Conservation (phyloP, 306 rosid genomes). For the Pyrus bretschneideri region DNA sequence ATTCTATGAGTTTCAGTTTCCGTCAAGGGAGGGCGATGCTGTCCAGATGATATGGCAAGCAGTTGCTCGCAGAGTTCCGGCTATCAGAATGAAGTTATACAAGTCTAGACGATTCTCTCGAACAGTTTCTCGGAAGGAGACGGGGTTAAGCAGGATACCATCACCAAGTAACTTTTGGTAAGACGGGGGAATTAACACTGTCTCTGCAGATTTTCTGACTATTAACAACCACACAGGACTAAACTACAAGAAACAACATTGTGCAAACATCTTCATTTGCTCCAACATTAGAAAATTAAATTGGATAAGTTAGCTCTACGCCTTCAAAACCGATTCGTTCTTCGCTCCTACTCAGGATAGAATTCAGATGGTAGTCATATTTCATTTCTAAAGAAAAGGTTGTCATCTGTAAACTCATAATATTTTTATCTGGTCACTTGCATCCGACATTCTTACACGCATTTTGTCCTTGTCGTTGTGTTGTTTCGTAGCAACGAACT, state of each 20-base stretch:
- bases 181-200: not conserved
- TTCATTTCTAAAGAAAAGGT: not conserved
- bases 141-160: slow-evolving; percentile 19
- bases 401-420: not conserved
- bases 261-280: not conserved
- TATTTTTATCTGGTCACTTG: too few species aligned
- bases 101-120: slow-evolving; percentile 47
- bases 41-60: slow-evolving; percentile 92
- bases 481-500: not conserved
- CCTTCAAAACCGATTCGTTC: not conserved
- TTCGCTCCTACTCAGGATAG: not conserved
- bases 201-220: not conserved
- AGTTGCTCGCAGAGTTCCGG: slow-evolving; percentile 57
- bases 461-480: too few species aligned
- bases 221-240: slow-evolving; percentile 1
- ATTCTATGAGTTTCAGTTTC: slow-evolving; percentile 62
- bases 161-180: slow-evolving; percentile 46
- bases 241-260: not conserved
- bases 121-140: slow-evolving; percentile 14
- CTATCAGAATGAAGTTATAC: slow-evolving; percentile 43
- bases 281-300: not conserved
- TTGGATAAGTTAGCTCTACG: not conserved
- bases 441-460: too few species aligned
- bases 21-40: slow-evolving; percentile 64
- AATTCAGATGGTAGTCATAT: not conserved